These are phyloP conservation scores for Tulasnella sp. DNA, from an alignment of 768 basidiomycete species.

Conservation along the genomic window DNA sequence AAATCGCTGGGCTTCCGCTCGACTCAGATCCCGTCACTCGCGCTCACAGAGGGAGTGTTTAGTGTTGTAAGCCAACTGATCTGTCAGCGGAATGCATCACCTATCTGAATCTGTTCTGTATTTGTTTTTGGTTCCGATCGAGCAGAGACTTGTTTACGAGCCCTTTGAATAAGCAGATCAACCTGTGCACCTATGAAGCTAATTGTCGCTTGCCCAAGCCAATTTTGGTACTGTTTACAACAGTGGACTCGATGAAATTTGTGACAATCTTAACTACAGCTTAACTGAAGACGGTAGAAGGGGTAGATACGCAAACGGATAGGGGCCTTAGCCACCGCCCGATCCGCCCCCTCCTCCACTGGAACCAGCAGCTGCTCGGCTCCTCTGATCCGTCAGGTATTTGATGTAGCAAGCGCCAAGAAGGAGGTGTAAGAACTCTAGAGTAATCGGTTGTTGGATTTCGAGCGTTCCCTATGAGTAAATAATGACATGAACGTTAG, in stretches of 20 bases:
- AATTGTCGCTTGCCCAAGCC: not conserved
- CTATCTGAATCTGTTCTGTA: not conserved
- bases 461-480: not conserved
- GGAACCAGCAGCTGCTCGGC: not conserved
- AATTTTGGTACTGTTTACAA: not conserved
- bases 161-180: not conserved
- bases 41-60: not conserved
- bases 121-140: not conserved
- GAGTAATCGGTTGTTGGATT: not conserved
- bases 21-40: not conserved
- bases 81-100: not conserved
- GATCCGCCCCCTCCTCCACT: not conserved
- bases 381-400: slow-evolving; percentile 8
- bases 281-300: not conserved
- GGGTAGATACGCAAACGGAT: not conserved
- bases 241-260: not conserved
- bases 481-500: not conserved
- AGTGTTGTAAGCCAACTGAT: not conserved
- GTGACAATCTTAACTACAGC: not conserved
- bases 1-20: not conserved
- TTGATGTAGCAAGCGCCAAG: slow-evolving; percentile 21
- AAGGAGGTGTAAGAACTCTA: slow-evolving; percentile 11
- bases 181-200: not conserved
- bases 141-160: not conserved
- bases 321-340: not conserved